Evolutionary conservation across 2,329 filamentous ascomycete species (phyloP), one percentile per base, ranked within the genome.

Genomic region (Aspergillus carbonarius): DNA sequence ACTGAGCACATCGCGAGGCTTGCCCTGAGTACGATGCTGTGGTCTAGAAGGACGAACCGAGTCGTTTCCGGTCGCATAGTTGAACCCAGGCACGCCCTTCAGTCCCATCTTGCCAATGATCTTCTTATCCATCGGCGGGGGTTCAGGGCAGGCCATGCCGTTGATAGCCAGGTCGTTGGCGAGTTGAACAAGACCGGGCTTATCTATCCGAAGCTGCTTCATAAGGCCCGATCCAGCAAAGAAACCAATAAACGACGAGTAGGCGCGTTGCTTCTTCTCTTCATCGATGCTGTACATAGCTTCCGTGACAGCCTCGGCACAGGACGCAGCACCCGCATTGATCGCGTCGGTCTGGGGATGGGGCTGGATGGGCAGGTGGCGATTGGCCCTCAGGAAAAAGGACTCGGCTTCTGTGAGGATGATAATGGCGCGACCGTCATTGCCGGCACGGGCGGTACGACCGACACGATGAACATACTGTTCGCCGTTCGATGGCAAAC

Each of bases 391-490:
- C 23, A 81, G 68, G 69, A 84, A 84, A 72, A 81, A 85, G 6
- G 76, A 75, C 63, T 85, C 83, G 54, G 75, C 74, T 60, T 82
- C 66, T 9, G 80, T 83, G 44, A 85, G 75, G 15, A 85, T 64
- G 54, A 84, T 80, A 57, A 85, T 75, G 12, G 82, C 82, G 39
- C 82, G 79, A 10, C 82, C 82, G 50, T 82, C 78, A 25, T 77
- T 79, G 44, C 72, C 74, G 5, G 84, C 84, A 37, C 86, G 84
- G 3, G 83, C 89, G 4, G 89, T 92, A 65, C 89, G 87, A 47
- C 88, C 88, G 39, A 72, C 70, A 44, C 70, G 69, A 59, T 72
- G 57, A 88, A 77, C 69, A 59, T 77, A 77, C 60, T 83, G 81
- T 55, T 84, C 82, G 15, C 74, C 75, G 49, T 76, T 79, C 2